Evolutionary conservation across 257 asterid species (phyloP).

Genomic region (Solanum tarapatanum): DNA sequence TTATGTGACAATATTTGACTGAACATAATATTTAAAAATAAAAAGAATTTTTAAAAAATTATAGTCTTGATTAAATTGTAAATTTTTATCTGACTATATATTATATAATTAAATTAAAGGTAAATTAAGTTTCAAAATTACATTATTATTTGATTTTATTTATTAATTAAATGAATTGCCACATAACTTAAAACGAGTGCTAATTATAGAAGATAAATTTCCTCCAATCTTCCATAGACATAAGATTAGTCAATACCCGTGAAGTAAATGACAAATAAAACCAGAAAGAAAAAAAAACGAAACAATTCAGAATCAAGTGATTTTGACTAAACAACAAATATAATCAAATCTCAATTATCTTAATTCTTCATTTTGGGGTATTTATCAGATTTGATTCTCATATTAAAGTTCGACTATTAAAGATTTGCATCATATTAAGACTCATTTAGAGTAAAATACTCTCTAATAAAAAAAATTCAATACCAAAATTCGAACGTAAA

Average conservation of each 20-base stretch:
- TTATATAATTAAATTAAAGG: not conserved
- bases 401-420: too few species aligned
- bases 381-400: too few species aligned
- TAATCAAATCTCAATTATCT: not conserved
- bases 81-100: not conserved
- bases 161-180: not conserved
- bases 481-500: too few species aligned
- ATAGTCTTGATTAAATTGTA: not conserved
- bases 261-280: not conserved
- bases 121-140: not conserved
- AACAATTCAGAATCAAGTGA: not conserved
- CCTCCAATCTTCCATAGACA: not conserved
- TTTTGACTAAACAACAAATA: not conserved
- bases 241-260: not conserved
- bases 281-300: not conserved
- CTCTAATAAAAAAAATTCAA: rapidly evolving
- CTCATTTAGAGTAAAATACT: too few species aligned
- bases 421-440: too few species aligned
- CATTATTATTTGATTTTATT: not conserved
- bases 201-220: not conserved
- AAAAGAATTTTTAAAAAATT: rapidly evolving
- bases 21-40: not conserved
- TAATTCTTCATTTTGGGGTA: not conserved
- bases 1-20: not conserved
- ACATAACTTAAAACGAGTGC: not conserved